phyloP scores from a whole-genome alignment of 1,284 basidiomycete species.

The Malassezia psittaci region DNA sequence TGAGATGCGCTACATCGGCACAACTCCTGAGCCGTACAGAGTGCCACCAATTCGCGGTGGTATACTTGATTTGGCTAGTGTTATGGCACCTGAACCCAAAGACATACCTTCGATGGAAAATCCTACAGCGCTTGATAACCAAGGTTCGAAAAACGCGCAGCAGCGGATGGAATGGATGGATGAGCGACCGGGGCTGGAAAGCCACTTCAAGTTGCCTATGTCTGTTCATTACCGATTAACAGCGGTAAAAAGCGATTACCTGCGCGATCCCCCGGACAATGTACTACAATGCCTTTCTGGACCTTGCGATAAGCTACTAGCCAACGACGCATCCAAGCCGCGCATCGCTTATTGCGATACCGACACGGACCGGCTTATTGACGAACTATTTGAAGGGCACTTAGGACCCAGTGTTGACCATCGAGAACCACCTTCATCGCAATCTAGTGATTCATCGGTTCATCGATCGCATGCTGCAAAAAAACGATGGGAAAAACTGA shows the following conservation, averaged over 20 bases:
- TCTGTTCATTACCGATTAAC: background rate
- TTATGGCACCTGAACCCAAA: background rate
- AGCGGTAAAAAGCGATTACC: conserved; percentile 2
- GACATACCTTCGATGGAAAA: background rate
- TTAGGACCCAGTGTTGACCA: conserved; percentile 3
- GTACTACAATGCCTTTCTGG: background rate
- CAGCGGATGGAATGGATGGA: background rate
- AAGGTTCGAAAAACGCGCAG: background rate
- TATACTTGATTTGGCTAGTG: conserved; percentile 20
- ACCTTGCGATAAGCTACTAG: background rate
- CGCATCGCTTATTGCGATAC: conserved; percentile 7
- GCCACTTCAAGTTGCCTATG: conserved; percentile 17
- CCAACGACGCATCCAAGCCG: conserved; percentile 3
- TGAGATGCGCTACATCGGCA: conserved; percentile 56
- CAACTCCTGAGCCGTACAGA: conserved; percentile 54
- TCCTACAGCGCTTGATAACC: background rate
- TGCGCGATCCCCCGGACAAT: background rate
- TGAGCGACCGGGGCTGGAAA: conserved; percentile 4
- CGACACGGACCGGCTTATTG: conserved; percentile 7
- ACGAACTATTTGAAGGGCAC: conserved; percentile 11
- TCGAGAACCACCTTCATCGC: background rate
- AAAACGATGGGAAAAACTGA: conserved; percentile 9
- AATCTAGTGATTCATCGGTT: background rate
- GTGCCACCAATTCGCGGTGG: conserved; percentile 48
- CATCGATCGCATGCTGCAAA: background rate